A percentile compares a stretch with the other conserved stretches of the same genome.
Evolutionary conservation across 441 rosid genomes (phyloP).

Genomic region (Eugenia klotzschiana): DNA sequence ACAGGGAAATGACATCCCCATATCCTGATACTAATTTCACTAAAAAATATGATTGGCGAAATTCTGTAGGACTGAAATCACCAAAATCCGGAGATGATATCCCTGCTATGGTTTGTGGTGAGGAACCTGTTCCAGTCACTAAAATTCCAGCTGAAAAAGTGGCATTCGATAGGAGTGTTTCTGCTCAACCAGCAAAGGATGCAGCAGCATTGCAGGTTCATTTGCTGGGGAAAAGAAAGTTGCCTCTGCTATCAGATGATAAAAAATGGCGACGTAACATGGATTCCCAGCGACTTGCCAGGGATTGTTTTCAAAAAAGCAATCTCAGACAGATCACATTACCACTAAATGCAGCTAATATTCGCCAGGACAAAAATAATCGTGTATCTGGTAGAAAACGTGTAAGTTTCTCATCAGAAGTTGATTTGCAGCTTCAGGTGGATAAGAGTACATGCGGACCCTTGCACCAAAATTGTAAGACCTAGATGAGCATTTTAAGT

Average conservation of each 20-base stretch:
- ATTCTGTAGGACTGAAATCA: conserved; percentile 4
- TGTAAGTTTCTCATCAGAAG: conserved; percentile 23
- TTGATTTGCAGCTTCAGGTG: conserved; percentile 9
- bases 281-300: conserved; percentile 12
- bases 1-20: not conserved
- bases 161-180: not conserved
- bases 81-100: not conserved
- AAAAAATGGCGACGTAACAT: conserved; percentile 8
- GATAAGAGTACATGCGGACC: conserved; percentile 4
- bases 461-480: conserved; percentile 15
- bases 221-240: conserved; percentile 11
- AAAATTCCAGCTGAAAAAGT: conserved; percentile 3
- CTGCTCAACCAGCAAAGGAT: conserved; percentile 10
- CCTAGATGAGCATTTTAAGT: not conserved
- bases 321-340: conserved; percentile 2
- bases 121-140: not conserved
- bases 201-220: conserved; percentile 11
- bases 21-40: conserved; percentile 2
- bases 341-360: conserved; percentile 8
- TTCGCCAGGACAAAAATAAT: conserved; percentile 1
- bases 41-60: not conserved
- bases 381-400: conserved; percentile 18
- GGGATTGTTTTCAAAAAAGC: conserved; percentile 3
- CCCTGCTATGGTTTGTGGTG: conserved; percentile 1
- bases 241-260: conserved; percentile 17